These are phyloP conservation scores for Yamadazyma ubonensis DNA, from an alignment of 805 yeast genomes.

Conservation along the genomic window DNA sequence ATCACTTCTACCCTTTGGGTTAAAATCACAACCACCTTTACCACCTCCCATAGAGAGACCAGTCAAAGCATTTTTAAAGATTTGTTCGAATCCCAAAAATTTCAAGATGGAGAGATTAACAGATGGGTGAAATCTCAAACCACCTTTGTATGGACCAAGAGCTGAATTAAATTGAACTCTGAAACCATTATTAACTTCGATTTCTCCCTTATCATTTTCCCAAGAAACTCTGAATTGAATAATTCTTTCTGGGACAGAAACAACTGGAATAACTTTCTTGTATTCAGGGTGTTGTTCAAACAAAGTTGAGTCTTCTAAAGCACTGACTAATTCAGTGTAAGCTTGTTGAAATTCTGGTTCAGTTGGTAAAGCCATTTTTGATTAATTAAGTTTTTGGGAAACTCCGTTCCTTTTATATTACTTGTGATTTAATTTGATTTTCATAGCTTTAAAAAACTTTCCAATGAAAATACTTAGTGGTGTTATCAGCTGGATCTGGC, in stretches of 20 bases:
- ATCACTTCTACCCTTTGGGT: conserved; percentile 93
- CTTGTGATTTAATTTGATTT: too few relatives aligned
- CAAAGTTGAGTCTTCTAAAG: conserved; percentile 87
- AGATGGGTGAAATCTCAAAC: conserved; percentile 95
- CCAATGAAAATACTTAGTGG: conserved; percentile 5
- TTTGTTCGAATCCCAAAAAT: conserved; percentile 97
- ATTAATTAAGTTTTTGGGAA: conserved; percentile 1
- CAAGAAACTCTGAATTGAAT: conserved; percentile 96
- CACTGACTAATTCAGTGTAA: conserved; percentile 84
- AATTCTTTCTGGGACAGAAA: conserved; percentile 93
- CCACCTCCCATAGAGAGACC: conserved; percentile 99
- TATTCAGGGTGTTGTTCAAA: conserved; percentile 88
- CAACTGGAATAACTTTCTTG: conserved; percentile 82
- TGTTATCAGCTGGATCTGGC: conserved; percentile 5
- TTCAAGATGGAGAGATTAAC: conserved; percentile 93
- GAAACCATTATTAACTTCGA: conserved; percentile 95
- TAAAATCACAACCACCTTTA: conserved; percentile 98
- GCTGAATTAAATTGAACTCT: conserved; percentile 98
- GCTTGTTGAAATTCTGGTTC: conserved; percentile 99
- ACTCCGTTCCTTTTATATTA: conserved; percentile 3
- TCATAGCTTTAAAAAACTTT: not conserved
- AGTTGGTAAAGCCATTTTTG: conserved; percentile 69
- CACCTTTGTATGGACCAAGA: conserved; percentile 99
- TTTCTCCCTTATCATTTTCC: conserved; percentile 92
- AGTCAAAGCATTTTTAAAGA: conserved; percentile 96